phyloP scores from a whole-genome alignment of 2,329 filamentous ascomycete genomes.

The Apiospora sp. region DNA sequence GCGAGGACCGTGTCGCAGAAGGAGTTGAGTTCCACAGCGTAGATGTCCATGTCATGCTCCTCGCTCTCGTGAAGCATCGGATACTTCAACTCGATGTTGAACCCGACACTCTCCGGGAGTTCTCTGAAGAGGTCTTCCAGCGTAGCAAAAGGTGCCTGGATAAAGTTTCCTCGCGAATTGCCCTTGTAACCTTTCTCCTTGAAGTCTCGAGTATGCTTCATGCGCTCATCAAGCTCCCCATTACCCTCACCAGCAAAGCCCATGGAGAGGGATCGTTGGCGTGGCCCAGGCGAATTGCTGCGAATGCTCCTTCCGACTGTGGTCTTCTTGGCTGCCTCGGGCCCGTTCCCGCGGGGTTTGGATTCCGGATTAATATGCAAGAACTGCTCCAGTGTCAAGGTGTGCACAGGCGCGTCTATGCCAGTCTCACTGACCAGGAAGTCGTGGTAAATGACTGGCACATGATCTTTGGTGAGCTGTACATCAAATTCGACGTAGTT shows the following conservation, averaged over 20 bases:
- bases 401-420: slow-evolving; percentile 95
- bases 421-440: slow-evolving; percentile 98
- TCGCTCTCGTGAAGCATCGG: slow-evolving; percentile 97
- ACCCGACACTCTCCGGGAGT: slow-evolving; percentile 82
- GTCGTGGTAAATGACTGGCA: slow-evolving; percentile 98
- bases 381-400: slow-evolving; percentile 93
- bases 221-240: slow-evolving; percentile 72
- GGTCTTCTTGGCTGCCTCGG: slow-evolving; percentile 38
- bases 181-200: slow-evolving; percentile 96
- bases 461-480: slow-evolving; percentile 97
- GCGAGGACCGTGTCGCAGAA: slow-evolving; percentile 93
- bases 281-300: slow-evolving; percentile 41
- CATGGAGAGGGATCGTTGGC: slow-evolving; percentile 63
- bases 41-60: slow-evolving; percentile 95
- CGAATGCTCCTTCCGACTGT: slow-evolving; percentile 37
- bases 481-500: slow-evolving; percentile 84
- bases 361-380: slow-evolving; percentile 78
- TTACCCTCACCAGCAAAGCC: slow-evolving; percentile 55
- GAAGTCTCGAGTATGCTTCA: slow-evolving; percentile 97
- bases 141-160: slow-evolving; percentile 95
- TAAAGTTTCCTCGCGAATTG: slow-evolving; percentile 92
- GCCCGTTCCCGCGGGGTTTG: slow-evolving; percentile 42
- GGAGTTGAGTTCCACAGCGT: slow-evolving; percentile 93
- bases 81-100: slow-evolving; percentile 99
- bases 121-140: slow-evolving; percentile 91